phyloP scores from a whole-genome alignment of 2,329 filamentous ascomycete genomes.

The Ampelomyces quisqualis region DNA sequence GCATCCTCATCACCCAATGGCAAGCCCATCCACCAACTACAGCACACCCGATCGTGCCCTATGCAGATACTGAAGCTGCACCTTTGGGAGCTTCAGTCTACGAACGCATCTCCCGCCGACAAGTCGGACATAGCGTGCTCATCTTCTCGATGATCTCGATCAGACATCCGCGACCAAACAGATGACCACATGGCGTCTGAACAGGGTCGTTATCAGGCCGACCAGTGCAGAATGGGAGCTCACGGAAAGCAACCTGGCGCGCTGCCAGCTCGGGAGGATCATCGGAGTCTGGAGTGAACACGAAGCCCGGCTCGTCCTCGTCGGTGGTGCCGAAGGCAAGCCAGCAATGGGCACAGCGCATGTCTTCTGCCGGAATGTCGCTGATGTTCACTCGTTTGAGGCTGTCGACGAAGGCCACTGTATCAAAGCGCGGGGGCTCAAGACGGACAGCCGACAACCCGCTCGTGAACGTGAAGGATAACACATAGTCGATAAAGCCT shows the following conservation, averaged over 20 bases:
- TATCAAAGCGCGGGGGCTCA: neutral
- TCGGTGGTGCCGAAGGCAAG: conserved; percentile 10
- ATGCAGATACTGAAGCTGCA: neutral
- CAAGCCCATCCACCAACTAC: too few species aligned
- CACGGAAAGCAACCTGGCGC: neutral
- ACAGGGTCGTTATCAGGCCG: conserved; percentile 10
- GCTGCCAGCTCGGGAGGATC: neutral
- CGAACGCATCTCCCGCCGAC: conserved; percentile 5
- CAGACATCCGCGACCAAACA: conserved; percentile 12
- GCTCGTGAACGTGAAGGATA: too few species aligned
- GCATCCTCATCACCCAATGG: too few species aligned
- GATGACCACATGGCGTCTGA: conserved; percentile 11
- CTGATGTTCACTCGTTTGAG: conserved; percentile 5
- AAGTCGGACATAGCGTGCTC: conserved; percentile 8
- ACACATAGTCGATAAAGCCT: too few species aligned
- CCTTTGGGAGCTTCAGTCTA: neutral
- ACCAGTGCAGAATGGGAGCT: conserved; percentile 3
- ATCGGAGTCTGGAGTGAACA: neutral
- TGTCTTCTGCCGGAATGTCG: conserved; percentile 7
- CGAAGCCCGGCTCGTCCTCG: conserved; percentile 4
- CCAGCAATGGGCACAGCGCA: conserved; percentile 13
- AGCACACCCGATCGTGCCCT: neutral
- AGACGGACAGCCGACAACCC: too few species aligned
- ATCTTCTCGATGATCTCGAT: conserved; percentile 6
- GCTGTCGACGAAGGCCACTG: conserved; percentile 4